Base-by-base conservation (phyloP, 2,329 filamentous ascomycete genomes). In the Stemphylium lycopersici region DNA sequence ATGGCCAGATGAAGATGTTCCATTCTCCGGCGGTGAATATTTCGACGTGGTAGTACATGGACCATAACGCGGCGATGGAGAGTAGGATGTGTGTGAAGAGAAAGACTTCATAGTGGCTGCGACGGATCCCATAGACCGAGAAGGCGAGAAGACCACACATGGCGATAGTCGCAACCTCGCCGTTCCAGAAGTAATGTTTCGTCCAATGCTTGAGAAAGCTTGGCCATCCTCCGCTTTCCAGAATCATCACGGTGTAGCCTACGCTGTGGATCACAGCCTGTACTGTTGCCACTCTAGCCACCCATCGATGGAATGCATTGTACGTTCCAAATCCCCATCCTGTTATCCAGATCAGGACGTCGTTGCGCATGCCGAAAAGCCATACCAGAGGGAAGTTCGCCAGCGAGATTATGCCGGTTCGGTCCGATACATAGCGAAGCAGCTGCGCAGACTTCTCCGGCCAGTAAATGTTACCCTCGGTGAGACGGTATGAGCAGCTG, bases 311-410 rank as follows among this genome's bases (percentile, higher is more conserved):
- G 47, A 89, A 89, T 36, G 84, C 80, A 60, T 85, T 90, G 64
- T 85, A 90, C 0, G 84, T 86, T 1, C 81, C 80, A 67, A 87
- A 89, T 10, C 84, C 85, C 87, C 87, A 90, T 0, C 87, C 87
- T 0, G 88, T 90, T 0, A 86, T 67, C 84, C 84, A 88, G 49
- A 89, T 76, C 13, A 89, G 78, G 0, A 86, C 65, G 46, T 90
- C 89, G 57, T 90, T 90, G 8, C 88, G 79, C 66, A 84, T 84
- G 0, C 83, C 84, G 59, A 90, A 90, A 0, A 90, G 70, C 86
- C 86, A 89, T 0, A 89, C 74, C 2, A 88, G 64, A 0, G 86
- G 84, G 6, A 90, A 79, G 58, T 88, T 88, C 3, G 83, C 84
- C 60, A 87, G 84, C 0, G 85, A 83, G 20, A 90, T 79, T 29